Conservation (phyloP, 2,329 filamentous ascomycete species). For the Cladosporium sp. region DNA sequence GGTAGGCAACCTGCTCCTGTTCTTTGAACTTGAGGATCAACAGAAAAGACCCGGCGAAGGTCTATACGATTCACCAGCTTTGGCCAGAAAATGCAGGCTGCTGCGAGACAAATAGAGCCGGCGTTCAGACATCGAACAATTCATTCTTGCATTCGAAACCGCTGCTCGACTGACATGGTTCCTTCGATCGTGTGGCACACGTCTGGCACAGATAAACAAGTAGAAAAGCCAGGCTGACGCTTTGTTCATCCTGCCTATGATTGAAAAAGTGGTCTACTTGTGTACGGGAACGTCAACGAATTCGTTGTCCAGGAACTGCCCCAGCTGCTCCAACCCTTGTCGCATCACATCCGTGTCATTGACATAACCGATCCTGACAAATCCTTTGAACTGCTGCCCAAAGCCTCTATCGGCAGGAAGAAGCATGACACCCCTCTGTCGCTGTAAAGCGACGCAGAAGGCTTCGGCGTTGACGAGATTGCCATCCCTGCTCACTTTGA, state of each 20-base stretch:
- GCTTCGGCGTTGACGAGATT: slow-evolving; percentile 63
- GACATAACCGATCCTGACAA: slow-evolving; percentile 72
- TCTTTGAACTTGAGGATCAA: neutral
- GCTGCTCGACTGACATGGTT: too few relatives aligned
- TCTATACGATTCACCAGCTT: neutral
- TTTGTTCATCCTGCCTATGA: too few relatives aligned
- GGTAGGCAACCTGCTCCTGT: neutral
- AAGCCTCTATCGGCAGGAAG: slow-evolving; percentile 71
- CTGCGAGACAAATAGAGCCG: neutral
- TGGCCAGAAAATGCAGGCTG: neutral
- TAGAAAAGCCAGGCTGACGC: too few relatives aligned
- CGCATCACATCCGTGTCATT: slow-evolving; percentile 63
- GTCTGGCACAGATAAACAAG: too few relatives aligned
- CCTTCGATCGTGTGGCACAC: too few relatives aligned
- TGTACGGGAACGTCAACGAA: slow-evolving; percentile 46
- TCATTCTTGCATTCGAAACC: too few relatives aligned
- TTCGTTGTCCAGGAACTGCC: slow-evolving; percentile 51
- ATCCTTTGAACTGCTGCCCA: slow-evolving; percentile 68
- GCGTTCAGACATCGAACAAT: neutral
- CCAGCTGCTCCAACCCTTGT: slow-evolving; percentile 55
- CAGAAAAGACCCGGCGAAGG: neutral
- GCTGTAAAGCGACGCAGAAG: slow-evolving; percentile 62
- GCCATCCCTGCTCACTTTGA: slow-evolving; percentile 60
- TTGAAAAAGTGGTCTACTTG: neutral
- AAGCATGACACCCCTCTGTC: slow-evolving; percentile 67